Evolutionary conservation across 352 stramenopile genomes (phyloP).

Genomic region (Pythium myriotylum): DNA sequence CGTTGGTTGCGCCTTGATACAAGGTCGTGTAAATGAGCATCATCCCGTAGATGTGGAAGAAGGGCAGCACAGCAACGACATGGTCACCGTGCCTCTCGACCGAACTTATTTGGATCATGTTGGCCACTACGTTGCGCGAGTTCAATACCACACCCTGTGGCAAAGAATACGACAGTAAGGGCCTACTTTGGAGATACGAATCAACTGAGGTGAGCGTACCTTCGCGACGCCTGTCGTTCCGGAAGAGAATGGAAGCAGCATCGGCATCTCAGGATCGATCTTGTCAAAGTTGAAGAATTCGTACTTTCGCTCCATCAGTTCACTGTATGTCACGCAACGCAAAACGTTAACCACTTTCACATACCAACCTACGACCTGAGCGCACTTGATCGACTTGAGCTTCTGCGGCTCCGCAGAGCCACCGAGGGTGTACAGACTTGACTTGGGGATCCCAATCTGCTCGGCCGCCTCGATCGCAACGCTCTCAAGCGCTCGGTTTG

Average conservation of each 20-base stretch:
- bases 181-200: no score
- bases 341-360: no score
- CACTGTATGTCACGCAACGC: constrained; percentile 4
- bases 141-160: constrained; percentile 55
- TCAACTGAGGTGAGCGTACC: no score
- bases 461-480: constrained; percentile 45
- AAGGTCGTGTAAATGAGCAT: constrained; percentile 81
- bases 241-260: constrained; percentile 91
- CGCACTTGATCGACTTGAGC: constrained; percentile 48
- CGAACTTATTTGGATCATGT: constrained; percentile 82
- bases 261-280: constrained; percentile 55
- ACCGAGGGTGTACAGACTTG: constrained; percentile 57
- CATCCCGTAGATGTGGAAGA: constrained; percentile 96
- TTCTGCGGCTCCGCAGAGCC: constrained; percentile 37
- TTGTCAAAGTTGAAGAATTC: constrained; percentile 50
- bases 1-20: constrained; percentile 75
- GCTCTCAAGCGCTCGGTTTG: constrained; percentile 51
- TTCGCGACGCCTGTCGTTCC: constrained; percentile 94
- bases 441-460: constrained; percentile 32
- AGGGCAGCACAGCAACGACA: constrained; percentile 82
- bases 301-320: constrained; percentile 38
- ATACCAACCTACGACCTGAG: no score
- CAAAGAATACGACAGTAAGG: no score
- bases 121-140: constrained; percentile 88
- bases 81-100: constrained; percentile 58